Percentiles rank a stretch among this genome's conserved stretches.
Conservation (phyloP, 768 basidiomycete genomes). For the Leccinum ochraceum region DNA sequence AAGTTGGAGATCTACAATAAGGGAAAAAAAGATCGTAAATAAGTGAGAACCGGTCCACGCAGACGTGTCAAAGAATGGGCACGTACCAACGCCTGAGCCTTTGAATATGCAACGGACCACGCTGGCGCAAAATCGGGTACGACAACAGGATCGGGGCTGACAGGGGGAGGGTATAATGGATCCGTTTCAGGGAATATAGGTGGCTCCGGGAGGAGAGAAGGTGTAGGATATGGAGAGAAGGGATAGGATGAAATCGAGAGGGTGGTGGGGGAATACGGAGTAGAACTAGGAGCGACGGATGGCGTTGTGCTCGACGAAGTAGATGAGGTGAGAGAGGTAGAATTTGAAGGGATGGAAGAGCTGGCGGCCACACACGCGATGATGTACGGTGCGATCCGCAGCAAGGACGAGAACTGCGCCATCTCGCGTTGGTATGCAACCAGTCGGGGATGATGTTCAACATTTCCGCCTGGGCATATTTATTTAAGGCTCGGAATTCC, state of each 20-base stretch:
- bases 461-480: too few species aligned
- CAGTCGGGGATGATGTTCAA: background rate
- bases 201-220: conserved; percentile 53
- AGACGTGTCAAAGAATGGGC: background rate
- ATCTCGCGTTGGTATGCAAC: conserved; percentile 9
- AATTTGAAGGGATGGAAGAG: background rate
- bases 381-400: conserved; percentile 13
- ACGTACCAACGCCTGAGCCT: conserved; percentile 56
- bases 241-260: conserved; percentile 43
- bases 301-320: background rate
- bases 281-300: conserved; percentile 6
- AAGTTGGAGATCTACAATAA: conserved; percentile 44
- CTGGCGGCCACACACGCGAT: background rate
- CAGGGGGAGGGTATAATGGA: conserved; percentile 58
- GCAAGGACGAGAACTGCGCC: conserved; percentile 19
- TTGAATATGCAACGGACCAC: conserved; percentile 60
- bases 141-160: conserved; percentile 38
- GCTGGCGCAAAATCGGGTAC: conserved; percentile 50
- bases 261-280: conserved; percentile 16
- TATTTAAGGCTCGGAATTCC: conserved; percentile 5
- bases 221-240: conserved; percentile 64
- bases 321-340: background rate
- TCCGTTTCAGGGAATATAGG: conserved; percentile 55
- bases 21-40: too few species aligned
- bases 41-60: background rate